Conservation (phyloP, 2,329 filamentous ascomycete species). For the Albophoma yamanashiensis region DNA sequence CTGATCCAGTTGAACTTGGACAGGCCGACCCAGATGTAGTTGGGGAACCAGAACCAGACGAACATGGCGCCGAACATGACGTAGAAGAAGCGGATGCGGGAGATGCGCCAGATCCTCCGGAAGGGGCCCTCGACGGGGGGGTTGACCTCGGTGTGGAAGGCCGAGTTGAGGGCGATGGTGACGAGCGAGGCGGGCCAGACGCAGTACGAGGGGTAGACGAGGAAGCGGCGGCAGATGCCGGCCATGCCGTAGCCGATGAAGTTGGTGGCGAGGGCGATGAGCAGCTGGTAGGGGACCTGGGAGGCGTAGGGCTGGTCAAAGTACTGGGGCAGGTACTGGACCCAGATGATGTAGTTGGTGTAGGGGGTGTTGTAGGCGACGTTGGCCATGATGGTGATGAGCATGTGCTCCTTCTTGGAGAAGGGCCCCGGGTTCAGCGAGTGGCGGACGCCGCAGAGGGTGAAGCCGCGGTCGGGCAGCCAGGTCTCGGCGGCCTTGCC, state of each 20-base stretch:
- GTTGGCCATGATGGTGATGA: constrained; percentile 54
- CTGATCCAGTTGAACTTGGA: constrained; percentile 45
- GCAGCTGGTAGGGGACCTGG: constrained; percentile 42
- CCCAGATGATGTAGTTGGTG: constrained; percentile 45
- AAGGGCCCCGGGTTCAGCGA: constrained; percentile 46
- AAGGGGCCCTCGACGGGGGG: constrained; percentile 29
- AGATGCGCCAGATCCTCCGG: constrained; percentile 32
- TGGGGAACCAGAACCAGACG: constrained; percentile 48
- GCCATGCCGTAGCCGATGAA: constrained; percentile 50
- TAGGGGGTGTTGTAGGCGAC: constrained; percentile 41
- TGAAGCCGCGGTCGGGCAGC: constrained; percentile 40
- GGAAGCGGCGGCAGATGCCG: constrained; percentile 40
- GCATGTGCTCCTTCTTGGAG: constrained; percentile 50
- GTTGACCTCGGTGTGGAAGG: constrained; percentile 38
- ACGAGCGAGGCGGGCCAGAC: constrained; percentile 48
- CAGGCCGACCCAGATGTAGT: constrained; percentile 40
- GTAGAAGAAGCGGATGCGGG: constrained; percentile 41
- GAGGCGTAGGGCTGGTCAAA: constrained; percentile 44
- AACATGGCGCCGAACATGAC: constrained; percentile 41
- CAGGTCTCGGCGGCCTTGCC: constrained; percentile 38
- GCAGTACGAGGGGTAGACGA: constrained; percentile 44
- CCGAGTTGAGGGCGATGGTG: constrained; percentile 42
- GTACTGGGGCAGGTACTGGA: constrained; percentile 39
- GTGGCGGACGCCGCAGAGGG: constrained; percentile 31
- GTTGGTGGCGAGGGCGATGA: constrained; percentile 44